Conservation (phyloP, 129 eudicot genomes). For the Escallonia rubra region DNA sequence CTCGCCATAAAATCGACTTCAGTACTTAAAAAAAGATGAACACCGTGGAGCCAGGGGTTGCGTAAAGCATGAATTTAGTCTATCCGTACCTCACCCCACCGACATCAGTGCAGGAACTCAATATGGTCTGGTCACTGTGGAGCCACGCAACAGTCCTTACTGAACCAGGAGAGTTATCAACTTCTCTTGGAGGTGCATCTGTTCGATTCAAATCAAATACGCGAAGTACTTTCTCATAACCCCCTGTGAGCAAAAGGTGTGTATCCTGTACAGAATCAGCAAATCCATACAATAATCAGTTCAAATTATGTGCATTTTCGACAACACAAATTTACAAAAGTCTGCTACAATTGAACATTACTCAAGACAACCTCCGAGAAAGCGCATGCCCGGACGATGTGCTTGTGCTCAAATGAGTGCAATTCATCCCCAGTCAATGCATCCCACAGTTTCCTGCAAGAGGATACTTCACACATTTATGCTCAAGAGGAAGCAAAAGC, state of each 20-base stretch:
- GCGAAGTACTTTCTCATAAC: conserved; percentile 69
- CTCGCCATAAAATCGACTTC: too few relatives aligned
- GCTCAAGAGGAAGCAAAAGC: neutral
- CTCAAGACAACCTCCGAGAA: conserved; percentile 60
- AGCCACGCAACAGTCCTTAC: conserved; percentile 77
- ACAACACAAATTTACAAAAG: neutral
- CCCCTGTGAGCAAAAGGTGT: conserved; percentile 64
- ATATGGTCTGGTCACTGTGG: conserved; percentile 82
- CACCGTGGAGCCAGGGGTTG: too few relatives aligned
- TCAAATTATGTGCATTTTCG: neutral
- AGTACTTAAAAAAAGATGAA: too few relatives aligned
- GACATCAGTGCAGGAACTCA: conserved; percentile 69
- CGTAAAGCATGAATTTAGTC: neutral
- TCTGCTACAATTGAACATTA: neutral
- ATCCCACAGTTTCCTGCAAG: conserved; percentile 78
- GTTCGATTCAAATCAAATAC: conserved; percentile 72
- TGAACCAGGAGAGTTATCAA: conserved; percentile 67
- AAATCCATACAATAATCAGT: too few relatives aligned
- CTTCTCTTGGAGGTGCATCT: conserved; percentile 86
- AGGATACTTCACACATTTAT: neutral
- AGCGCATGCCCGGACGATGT: conserved; percentile 79
- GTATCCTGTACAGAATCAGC: conserved; percentile 45
- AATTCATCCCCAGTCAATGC: conserved; percentile 78
- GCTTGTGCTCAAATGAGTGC: conserved; percentile 90
- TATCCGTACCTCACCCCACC: conserved; percentile 74